Conservation (phyloP, 2,329 filamentous ascomycete species). For the Elsinoe fawcettii region DNA sequence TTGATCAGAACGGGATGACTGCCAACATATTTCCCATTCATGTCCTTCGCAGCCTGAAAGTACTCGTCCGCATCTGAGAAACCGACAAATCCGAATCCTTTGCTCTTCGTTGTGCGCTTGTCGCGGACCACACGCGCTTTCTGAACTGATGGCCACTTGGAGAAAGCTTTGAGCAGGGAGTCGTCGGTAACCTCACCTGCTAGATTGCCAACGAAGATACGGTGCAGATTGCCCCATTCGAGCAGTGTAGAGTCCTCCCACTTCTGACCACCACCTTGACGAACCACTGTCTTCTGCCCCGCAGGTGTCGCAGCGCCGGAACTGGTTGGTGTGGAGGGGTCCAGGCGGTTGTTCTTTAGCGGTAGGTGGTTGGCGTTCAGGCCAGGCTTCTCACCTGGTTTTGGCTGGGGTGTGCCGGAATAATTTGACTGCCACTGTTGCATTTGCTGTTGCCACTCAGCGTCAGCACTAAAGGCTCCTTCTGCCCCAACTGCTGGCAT, state of each 20-base stretch:
- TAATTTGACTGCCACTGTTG: conserved; percentile 94
- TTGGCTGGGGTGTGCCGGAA: conserved; percentile 26
- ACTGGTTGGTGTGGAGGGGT: conserved; percentile 21
- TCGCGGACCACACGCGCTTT: conserved; percentile 92
- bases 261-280: conserved; percentile 80
- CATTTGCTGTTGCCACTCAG: conserved; percentile 83
- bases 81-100: conserved; percentile 92
- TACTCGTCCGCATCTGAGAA: conserved; percentile 94
- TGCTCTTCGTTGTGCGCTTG: conserved; percentile 92
- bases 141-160: conserved; percentile 76
- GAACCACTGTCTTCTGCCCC: conserved; percentile 72
- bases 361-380: conserved; percentile 28
- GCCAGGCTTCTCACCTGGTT: conserved; percentile 19
- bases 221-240: conserved; percentile 93
- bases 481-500: conserved; percentile 38
- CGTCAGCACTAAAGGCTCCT: conserved; percentile 42
- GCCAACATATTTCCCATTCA: conserved; percentile 98
- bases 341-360: conserved; percentile 16
- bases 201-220: conserved; percentile 92
- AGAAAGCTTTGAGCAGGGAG: conserved; percentile 86
- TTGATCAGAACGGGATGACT: conserved; percentile 76
- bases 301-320: conserved; percentile 35
- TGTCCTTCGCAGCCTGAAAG: conserved; percentile 92
- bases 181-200: conserved; percentile 97
- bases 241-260: conserved; percentile 85